Conservation (phyloP, 192 early-diverging fungal genomes). For the Coemansia sp. region DNA sequence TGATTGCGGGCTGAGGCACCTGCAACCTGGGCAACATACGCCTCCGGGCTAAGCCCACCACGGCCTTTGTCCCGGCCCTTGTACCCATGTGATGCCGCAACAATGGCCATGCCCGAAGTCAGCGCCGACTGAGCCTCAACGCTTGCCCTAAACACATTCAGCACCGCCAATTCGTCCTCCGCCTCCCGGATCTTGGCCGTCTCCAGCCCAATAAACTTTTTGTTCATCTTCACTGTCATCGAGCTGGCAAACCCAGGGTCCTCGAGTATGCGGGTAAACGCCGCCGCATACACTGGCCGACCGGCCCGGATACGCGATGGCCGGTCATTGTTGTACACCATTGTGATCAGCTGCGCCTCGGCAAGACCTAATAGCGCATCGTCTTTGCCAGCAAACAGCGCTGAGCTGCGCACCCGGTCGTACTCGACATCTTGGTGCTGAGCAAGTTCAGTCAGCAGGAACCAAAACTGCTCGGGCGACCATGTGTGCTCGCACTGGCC, state of each 20-base stretch:
- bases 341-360: constrained; percentile 81
- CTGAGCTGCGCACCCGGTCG: constrained; percentile 76
- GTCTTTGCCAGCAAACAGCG: constrained; percentile 87
- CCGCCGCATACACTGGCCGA: constrained; percentile 78
- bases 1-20: constrained; percentile 7
- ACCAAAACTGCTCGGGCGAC: constrained; percentile 91
- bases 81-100: constrained; percentile 27
- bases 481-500: constrained; percentile 60
- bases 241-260: constrained; percentile 73
- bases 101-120: constrained; percentile 30
- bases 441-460: constrained; percentile 72
- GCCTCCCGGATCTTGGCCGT: constrained; percentile 62
- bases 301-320: constrained; percentile 77
- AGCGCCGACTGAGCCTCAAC: constrained; percentile 31
- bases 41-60: constrained; percentile 17
- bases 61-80: not conserved
- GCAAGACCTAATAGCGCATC: constrained; percentile 81
- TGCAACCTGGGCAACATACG: constrained; percentile 51
- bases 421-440: constrained; percentile 66
- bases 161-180: constrained; percentile 62
- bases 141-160: constrained; percentile 50
- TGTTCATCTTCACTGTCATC: constrained; percentile 74
- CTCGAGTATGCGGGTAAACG: constrained; percentile 71
- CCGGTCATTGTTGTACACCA: constrained; percentile 78
- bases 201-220: constrained; percentile 59